Base-by-base conservation (phyloP, 768 basidiomycete genomes). In the Mycena haematopus region DNA sequence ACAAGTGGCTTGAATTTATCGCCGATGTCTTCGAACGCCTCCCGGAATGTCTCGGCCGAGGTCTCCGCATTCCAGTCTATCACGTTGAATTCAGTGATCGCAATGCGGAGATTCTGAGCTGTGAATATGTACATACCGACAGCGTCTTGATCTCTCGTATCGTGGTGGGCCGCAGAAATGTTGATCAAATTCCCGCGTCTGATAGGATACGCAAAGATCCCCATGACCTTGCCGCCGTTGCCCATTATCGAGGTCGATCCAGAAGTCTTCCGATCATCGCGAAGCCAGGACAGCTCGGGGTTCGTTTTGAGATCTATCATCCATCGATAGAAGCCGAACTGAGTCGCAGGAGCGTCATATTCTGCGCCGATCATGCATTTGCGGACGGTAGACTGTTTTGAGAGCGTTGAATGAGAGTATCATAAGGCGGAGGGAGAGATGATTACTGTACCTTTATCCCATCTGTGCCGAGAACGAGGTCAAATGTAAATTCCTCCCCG, bases 301-400 rank as follows among this genome's bases (percentile, higher is more conserved):
- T 65, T 15, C 17, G 49, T 55, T 3, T 52, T 29, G 51, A 59
- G 51, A 24, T 65, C 63, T 7, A 65, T 21, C 52, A 65, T 59
- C 58, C 63, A 65, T 1, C 63, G 63, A 44, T 65, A 65, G 24
- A 59, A 52, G 2, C 33, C 58, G n/a, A 60, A 15, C 15, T 9
- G 47, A 36, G 31, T 40, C 4, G 52, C 14, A 24, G 63, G 63
- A 10, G 63, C 58, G 31, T 60, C 51, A 50, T 54, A 55, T 50
- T 54, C 35, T 38, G 52, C 17, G 29, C 58, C 57, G 57, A 65
- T 8, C 57, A 58, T 59, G 35, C 42, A 55, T 47, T 19, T 59
- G 13, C 58, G 58, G 33, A 58, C 51, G 50, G 51, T 40, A n/a
- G 57, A 59, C 51, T 58, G 38, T 42, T n/a, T 36, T 24, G 19